These are phyloP conservation scores for Spathaspora hagerdaliae DNA, from an alignment of 805 yeast species.

Conservation along the genomic window DNA sequence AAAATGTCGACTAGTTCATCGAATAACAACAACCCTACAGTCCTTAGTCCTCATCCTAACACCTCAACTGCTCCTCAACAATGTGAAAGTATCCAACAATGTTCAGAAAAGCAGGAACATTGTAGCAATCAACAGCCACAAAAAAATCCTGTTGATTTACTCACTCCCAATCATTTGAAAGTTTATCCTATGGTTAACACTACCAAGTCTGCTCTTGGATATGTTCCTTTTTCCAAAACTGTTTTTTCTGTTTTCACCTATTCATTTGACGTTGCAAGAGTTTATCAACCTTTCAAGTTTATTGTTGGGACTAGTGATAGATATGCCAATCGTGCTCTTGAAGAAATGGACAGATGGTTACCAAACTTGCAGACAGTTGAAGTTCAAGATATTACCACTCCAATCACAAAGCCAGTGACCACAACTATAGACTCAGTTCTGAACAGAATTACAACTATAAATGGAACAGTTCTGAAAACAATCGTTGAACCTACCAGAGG, in stretches of 20 bases:
- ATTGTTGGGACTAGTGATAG: conserved; percentile 48
- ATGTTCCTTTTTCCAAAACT: conserved; percentile 34
- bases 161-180: conserved; percentile 30
- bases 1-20: not conserved
- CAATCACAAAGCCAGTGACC: conserved; percentile 50
- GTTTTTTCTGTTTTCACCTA: conserved; percentile 29
- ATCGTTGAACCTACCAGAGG: conserved; percentile 47
- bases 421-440: conserved; percentile 20
- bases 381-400: conserved; percentile 44
- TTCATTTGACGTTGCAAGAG: conserved; percentile 14
- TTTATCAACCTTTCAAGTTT: conserved; percentile 37
- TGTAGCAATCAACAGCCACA: not conserved
- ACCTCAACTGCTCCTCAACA: too few relatives aligned
- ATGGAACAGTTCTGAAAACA: conserved; percentile 9
- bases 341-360: conserved; percentile 49
- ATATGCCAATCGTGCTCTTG: conserved; percentile 52
- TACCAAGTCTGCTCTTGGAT: conserved; percentile 28
- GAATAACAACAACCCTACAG: not conserved
- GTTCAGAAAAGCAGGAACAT: too few relatives aligned
- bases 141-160: not conserved
- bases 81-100: too few relatives aligned
- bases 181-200: conserved; percentile 47
- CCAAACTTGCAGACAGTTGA: conserved; percentile 60
- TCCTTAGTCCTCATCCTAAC: not conserved
- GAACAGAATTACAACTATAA: conserved; percentile 3